Evolutionary conservation across 176 grass and related monocot genomes (phyloP).

Genomic region (Olyra latifolia): DNA sequence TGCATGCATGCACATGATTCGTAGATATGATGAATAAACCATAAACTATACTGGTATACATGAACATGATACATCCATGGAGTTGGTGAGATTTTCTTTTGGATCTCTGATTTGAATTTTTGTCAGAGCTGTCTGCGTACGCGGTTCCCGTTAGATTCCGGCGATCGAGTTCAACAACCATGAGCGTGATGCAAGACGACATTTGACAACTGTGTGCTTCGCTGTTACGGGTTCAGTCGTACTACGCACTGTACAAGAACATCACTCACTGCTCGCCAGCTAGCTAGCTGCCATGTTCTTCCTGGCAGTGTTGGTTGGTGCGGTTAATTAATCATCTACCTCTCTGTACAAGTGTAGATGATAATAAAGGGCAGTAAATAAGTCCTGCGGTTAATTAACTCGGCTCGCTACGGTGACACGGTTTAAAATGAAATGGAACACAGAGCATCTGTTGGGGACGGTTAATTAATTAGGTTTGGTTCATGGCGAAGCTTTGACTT

Average conservation of each 20-base stretch:
- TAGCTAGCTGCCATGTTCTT: not conserved
- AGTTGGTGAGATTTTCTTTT: not conserved
- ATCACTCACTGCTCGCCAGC: not conserved
- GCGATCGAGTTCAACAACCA: not conserved
- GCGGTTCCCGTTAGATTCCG: not conserved
- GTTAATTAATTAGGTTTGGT: too few species aligned
- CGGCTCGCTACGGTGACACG: not conserved
- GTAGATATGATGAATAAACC: not conserved
- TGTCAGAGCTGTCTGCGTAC: not conserved
- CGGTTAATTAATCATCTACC: not conserved
- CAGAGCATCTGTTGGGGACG: too few species aligned
- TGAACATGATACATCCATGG: too few species aligned
- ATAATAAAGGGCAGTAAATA: not conserved
- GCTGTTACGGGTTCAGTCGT: constrained; percentile 6
- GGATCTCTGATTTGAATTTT: not conserved
- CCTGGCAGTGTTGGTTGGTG: not conserved
- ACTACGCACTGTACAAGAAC: not conserved
- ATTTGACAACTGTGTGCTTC: constrained; percentile 12
- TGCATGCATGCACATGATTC: not conserved
- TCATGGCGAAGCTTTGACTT: too few species aligned
- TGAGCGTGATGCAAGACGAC: not conserved
- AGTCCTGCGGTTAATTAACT: not conserved
- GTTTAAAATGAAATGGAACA: not conserved
- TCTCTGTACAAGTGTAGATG: too few species aligned
- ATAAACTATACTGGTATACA: not conserved